A percentile compares a stretch with the other conserved stretches of the same genome.
Conservation (phyloP, 495 filamentous ascomycete genomes). For the Aspergillus ellipticus region DNA sequence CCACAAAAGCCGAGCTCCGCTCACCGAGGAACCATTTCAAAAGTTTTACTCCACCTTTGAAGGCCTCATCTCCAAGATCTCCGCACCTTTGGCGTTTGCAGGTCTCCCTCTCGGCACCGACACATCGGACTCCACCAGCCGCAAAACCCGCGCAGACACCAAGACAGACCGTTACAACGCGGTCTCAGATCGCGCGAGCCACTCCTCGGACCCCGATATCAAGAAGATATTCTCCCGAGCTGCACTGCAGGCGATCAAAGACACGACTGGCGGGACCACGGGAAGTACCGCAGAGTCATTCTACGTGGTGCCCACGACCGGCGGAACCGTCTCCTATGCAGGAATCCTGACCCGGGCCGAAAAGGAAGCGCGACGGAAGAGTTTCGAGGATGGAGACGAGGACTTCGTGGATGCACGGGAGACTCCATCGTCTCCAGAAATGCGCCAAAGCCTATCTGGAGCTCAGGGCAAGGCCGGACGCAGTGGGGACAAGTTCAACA, state of each 20-base stretch:
- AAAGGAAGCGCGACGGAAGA: conserved; percentile 52
- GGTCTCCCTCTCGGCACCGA: conserved; percentile 73
- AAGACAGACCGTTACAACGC: conserved; percentile 38
- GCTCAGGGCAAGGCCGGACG: conserved; percentile 22
- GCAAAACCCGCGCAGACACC: conserved; percentile 37
- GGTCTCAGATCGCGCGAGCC: conserved; percentile 32
- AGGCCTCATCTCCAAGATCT: conserved; percentile 74
- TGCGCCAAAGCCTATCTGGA: conserved; percentile 32
- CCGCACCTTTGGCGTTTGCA: conserved; percentile 86
- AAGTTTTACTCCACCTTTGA: conserved; percentile 89
- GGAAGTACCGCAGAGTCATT: conserved; percentile 71
- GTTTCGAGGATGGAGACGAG: conserved; percentile 60
- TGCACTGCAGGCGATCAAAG: conserved; percentile 66
- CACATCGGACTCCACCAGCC: conserved; percentile 37
- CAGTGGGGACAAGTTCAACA: conserved; percentile 27
- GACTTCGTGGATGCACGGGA: conserved; percentile 89
- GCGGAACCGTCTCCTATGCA: conserved; percentile 85
- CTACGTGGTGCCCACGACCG: conserved; percentile 89
- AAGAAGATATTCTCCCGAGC: conserved; percentile 73
- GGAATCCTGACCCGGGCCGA: conserved; percentile 73
- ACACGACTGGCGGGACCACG: conserved; percentile 42
- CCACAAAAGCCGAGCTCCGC: conserved; percentile 11
- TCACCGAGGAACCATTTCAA: conserved; percentile 76
- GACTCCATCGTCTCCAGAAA: conserved; percentile 51
- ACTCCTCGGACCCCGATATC: conserved; percentile 63